phyloP scores from a whole-genome alignment of 2,329 filamentous ascomycete genomes.

The Pseudogymnoascus sp. region DNA sequence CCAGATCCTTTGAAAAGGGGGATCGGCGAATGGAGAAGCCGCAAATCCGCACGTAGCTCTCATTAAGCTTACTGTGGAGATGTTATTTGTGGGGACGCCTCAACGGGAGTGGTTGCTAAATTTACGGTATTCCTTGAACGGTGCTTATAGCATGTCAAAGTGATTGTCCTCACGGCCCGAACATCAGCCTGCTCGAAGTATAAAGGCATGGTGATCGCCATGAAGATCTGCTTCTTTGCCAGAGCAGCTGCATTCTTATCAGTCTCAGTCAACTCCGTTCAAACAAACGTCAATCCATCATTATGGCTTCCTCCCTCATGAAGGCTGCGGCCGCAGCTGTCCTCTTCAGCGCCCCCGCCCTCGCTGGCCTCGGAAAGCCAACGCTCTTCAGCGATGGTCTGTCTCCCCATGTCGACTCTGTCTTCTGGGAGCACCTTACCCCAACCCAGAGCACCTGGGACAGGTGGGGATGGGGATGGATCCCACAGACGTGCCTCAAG shows the following conservation, averaged over 20 bases:
- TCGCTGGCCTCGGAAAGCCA: background rate
- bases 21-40: slow-evolving; percentile 1
- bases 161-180: background rate
- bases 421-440: slow-evolving; percentile 2
- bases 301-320: background rate
- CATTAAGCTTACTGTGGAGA: background rate
- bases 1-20: background rate
- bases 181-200: background rate
- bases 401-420: slow-evolving; percentile 13
- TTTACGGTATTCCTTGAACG: background rate
- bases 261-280: background rate
- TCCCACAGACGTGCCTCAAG: slow-evolving; percentile 19
- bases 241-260: slow-evolving; percentile 4
- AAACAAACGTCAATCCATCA: background rate
- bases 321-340: slow-evolving; percentile 2
- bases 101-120: background rate
- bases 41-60: background rate
- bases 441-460: slow-evolving; percentile 12
- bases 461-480: slow-evolving; percentile 16
- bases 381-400: slow-evolving; percentile 14
- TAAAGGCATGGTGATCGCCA: background rate
- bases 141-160: background rate
- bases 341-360: background rate
- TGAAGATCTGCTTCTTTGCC: background rate
- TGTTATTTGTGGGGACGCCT: background rate